Conservation (phyloP, 2,329 filamentous ascomycete species). For the Aaosphaeria pasadenensis region DNA sequence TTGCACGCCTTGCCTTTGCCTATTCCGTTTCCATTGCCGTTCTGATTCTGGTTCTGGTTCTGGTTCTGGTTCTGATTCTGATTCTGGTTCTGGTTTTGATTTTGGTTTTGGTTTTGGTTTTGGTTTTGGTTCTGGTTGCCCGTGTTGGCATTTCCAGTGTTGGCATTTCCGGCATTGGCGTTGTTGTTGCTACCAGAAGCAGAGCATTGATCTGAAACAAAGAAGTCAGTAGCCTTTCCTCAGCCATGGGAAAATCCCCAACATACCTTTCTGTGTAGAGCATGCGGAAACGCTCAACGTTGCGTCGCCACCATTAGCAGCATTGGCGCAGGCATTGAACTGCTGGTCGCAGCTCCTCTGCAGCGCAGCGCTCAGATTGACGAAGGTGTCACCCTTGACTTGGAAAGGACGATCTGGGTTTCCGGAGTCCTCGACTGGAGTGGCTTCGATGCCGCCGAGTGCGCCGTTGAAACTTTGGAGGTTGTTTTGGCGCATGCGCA, state of each 20-base stretch:
- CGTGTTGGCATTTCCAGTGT: not conserved
- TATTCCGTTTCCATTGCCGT: too few relatives aligned
- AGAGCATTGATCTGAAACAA: constrained; percentile 11
- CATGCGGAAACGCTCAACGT: constrained; percentile 16
- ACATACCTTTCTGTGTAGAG: constrained; percentile 19
- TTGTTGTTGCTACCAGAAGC: constrained; percentile 3
- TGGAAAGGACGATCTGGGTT: constrained; percentile 11
- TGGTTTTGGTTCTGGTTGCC: not conserved
- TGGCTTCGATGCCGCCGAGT: constrained; percentile 20
- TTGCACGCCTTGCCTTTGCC: too few relatives aligned
- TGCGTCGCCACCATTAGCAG: constrained; percentile 16
- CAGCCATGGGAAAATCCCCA: not conserved
- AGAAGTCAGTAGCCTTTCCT: not conserved
- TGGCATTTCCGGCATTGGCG: constrained; percentile 3
- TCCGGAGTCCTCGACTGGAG: constrained; percentile 15
- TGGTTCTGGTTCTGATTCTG: too few relatives aligned
- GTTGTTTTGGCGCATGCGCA: constrained; percentile 13
- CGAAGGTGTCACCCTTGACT: constrained; percentile 13
- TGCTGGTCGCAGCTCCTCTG: constrained; percentile 15
- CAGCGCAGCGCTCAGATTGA: constrained; percentile 11
- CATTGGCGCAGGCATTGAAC: constrained; percentile 14
- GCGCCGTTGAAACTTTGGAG: constrained; percentile 21
- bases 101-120: too few relatives aligned
- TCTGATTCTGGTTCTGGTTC: too few relatives aligned
- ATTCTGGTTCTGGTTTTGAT: too few relatives aligned